phyloP scores from a whole-genome alignment of 2,329 filamentous ascomycete genomes.

The Hirsutella thompsonii region DNA sequence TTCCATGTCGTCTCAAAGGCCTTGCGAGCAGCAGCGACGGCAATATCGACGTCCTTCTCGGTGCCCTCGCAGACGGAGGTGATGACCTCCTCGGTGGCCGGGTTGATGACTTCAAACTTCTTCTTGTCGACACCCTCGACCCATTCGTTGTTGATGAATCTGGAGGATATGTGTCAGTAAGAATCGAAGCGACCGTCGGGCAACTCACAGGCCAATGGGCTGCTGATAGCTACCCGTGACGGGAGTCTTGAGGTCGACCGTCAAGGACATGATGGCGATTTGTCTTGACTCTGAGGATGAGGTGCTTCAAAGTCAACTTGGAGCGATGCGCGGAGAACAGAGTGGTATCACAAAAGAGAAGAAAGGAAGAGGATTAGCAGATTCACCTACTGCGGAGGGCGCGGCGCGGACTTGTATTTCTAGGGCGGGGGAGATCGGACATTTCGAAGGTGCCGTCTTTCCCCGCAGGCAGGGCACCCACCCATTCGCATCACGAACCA shows the following conservation, averaged over 20 bases:
- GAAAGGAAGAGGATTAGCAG: too few species aligned
- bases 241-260: constrained; percentile 55
- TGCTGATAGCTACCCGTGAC: constrained; percentile 45
- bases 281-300: neutral
- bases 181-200: neutral
- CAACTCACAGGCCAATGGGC: constrained; percentile 46
- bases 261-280: constrained; percentile 29
- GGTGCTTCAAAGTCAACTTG: neutral
- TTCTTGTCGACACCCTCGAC: constrained; percentile 68
- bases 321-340: neutral
- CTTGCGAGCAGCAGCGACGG: constrained; percentile 73
- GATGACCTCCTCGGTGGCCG: constrained; percentile 73
- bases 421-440: too few species aligned
- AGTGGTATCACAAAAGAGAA: too few species aligned
- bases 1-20: constrained; percentile 68
- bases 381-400: too few species aligned
- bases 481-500: too few species aligned
- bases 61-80: constrained; percentile 71
- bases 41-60: constrained; percentile 74
- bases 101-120: constrained; percentile 89
- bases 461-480: too few species aligned
- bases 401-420: too few species aligned
- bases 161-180: constrained; percentile 18
- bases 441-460: too few species aligned
- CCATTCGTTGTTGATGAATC: constrained; percentile 91